Evolutionary conservation across 2,329 filamentous ascomycete genomes (phyloP).

Genomic region (Penicillium paneum): DNA sequence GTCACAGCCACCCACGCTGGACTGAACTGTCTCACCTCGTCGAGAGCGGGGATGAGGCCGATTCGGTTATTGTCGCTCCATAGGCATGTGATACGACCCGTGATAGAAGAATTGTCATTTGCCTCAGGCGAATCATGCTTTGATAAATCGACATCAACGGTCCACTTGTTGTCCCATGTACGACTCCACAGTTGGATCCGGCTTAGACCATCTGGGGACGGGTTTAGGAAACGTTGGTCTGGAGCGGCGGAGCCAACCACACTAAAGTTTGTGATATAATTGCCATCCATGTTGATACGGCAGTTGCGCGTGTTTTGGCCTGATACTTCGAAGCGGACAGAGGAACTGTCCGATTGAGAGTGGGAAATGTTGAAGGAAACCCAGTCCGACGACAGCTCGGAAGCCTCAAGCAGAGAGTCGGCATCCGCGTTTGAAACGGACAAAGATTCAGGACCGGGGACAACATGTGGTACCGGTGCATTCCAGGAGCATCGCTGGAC

Average conservation of each 20-base stretch:
- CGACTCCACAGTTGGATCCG: constrained; percentile 79
- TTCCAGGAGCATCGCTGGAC: constrained; percentile 64
- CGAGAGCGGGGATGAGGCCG: constrained; percentile 74
- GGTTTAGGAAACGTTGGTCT: constrained; percentile 64
- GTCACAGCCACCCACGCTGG: constrained; percentile 76
- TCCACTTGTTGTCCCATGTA: constrained; percentile 73
- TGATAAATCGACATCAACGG: constrained; percentile 63
- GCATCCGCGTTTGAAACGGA: neutral
- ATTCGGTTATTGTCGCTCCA: constrained; percentile 81
- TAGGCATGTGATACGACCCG: constrained; percentile 69
- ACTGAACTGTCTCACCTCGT: constrained; percentile 72
- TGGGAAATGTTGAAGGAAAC: constrained; percentile 62
- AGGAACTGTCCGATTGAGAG: constrained; percentile 37
- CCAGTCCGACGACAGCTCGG: constrained; percentile 55
- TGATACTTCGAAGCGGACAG: constrained; percentile 62
- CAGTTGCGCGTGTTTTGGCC: constrained; percentile 77
- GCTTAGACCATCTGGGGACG: constrained; percentile 60
- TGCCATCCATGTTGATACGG: constrained; percentile 66
- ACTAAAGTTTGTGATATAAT: constrained; percentile 59
- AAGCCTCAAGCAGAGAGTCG: neutral
- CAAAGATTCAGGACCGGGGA: constrained; percentile 38
- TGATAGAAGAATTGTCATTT: constrained; percentile 41
- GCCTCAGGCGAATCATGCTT: constrained; percentile 30
- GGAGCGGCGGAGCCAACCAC: constrained; percentile 60
- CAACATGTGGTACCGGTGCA: constrained; percentile 64